A percentile compares a stretch with the other conserved stretches of the same genome.
These are phyloP conservation scores for Ceratocystis huliohia DNA, from an alignment of 2,329 filamentous ascomycete genomes.

Conservation along the genomic window DNA sequence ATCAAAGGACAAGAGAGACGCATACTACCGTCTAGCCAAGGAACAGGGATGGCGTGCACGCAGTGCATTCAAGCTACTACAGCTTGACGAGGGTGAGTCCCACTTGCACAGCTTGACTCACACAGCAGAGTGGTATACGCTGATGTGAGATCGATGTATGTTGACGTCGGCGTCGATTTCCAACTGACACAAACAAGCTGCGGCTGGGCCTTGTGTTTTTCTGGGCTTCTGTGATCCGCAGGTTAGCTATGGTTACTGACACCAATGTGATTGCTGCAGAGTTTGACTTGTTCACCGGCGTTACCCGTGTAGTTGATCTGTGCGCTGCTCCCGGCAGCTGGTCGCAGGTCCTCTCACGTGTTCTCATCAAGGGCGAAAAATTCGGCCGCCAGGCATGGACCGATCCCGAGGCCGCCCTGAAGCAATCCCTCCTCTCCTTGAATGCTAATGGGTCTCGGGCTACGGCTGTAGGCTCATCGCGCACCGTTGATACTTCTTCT, in stretches of 20 bases:
- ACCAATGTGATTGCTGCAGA: constrained; percentile 37
- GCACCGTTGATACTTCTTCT: constrained; percentile 43
- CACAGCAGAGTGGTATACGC: not conserved
- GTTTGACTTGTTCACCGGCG: constrained; percentile 83
- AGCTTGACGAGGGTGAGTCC: constrained; percentile 63
- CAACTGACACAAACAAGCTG: no score
- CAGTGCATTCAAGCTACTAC: constrained; percentile 92
- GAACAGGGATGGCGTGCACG: constrained; percentile 97
- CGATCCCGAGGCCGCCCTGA: constrained; percentile 58
- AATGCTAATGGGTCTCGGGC: constrained; percentile 17
- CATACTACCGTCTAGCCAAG: constrained; percentile 94
- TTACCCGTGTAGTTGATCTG: constrained; percentile 86
- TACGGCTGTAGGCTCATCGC: constrained; percentile 6
- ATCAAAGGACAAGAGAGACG: constrained; percentile 96
- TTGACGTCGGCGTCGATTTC: no score
- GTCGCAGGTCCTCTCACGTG: constrained; percentile 90
- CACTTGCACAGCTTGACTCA: constrained; percentile 16
- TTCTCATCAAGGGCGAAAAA: constrained; percentile 84
- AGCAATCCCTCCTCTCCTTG: constrained; percentile 19
- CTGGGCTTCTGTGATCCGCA: not conserved
- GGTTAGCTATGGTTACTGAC: constrained; percentile 3
- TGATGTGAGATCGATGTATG: not conserved
- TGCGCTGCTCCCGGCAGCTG: constrained; percentile 94
- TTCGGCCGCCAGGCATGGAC: constrained; percentile 81
- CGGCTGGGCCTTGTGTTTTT: no score